phyloP scores from a whole-genome alignment of 176 grass and related monocot genomes.

The Carex littledalei region DNA sequence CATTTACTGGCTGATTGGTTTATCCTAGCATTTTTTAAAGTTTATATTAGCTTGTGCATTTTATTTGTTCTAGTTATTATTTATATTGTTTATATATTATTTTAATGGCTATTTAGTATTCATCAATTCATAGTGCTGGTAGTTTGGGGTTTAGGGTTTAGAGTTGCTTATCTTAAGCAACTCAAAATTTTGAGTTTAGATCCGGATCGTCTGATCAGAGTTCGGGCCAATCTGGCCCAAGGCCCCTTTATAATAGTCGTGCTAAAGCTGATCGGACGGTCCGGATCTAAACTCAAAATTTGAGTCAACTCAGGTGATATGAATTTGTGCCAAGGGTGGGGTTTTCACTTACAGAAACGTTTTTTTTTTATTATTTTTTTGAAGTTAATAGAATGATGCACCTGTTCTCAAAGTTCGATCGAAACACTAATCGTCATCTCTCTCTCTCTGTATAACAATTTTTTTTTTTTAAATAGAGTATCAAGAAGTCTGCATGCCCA shows the following conservation, averaged over 20 bases:
- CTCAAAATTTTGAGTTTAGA: too few relatives aligned
- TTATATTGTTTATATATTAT: not conserved
- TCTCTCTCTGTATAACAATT: conserved; percentile 4
- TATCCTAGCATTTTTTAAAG: not conserved
- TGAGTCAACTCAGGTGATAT: too few relatives aligned
- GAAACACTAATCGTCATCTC: not conserved
- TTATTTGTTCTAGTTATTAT: not conserved
- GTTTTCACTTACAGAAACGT: not conserved
- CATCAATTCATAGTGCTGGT: not conserved
- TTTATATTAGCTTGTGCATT: not conserved
- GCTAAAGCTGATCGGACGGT: too few relatives aligned
- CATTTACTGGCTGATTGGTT: not conserved
- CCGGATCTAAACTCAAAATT: too few relatives aligned
- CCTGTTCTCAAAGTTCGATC: not conserved
- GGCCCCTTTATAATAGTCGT: too few relatives aligned
- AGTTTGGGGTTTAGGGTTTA: not conserved
- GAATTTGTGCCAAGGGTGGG: not conserved
- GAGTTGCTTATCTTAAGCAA: not conserved
- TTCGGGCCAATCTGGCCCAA: too few relatives aligned
- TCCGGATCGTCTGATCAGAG: too few relatives aligned
- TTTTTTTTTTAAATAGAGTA: conserved; percentile 39
- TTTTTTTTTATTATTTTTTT: too few relatives aligned
- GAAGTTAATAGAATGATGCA: not conserved
- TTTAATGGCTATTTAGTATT: not conserved
- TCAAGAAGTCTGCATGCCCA: conserved; percentile 80